A percentile compares a stretch with the other conserved stretches of the same genome.
phyloP scores from a whole-genome alignment of 257 asterid genomes.

The Solanum neorickii region DNA sequence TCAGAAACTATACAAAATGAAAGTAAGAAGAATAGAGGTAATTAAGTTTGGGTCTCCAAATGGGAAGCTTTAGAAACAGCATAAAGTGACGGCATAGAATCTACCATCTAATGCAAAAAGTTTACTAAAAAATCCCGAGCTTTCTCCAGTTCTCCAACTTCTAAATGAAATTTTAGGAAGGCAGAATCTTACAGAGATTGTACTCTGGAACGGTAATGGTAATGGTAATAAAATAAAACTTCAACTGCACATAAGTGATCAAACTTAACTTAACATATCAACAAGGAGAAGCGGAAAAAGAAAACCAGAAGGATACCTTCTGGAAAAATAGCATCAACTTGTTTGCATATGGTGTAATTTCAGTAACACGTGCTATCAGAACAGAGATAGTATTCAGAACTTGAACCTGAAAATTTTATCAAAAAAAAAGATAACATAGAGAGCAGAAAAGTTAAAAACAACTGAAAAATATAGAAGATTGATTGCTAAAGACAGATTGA shows the following conservation, averaged over 20 bases:
- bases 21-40: not conserved
- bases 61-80: not conserved
- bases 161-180: not conserved
- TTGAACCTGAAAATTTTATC: slow-evolving; percentile 65
- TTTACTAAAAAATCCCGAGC: not conserved
- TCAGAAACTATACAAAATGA: not conserved
- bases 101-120: not conserved
- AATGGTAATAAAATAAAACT: not conserved
- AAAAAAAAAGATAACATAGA: not conserved
- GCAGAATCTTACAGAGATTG: not conserved
- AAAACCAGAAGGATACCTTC: slow-evolving; percentile 43
- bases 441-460: not conserved
- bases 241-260: not conserved
- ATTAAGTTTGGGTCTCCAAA: not conserved
- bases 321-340: slow-evolving; percentile 77
- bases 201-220: not conserved
- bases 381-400: slow-evolving; percentile 75
- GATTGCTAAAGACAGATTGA: not conserved
- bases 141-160: not conserved
- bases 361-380: slow-evolving; percentile 67
- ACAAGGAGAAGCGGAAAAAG: not conserved
- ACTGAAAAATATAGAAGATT: not conserved
- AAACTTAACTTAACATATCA: not conserved
- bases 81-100: not conserved
- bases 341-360: slow-evolving; percentile 64